Conservation (phyloP, 176 grass and related monocot species). For the Elaeis guineensis region DNA sequence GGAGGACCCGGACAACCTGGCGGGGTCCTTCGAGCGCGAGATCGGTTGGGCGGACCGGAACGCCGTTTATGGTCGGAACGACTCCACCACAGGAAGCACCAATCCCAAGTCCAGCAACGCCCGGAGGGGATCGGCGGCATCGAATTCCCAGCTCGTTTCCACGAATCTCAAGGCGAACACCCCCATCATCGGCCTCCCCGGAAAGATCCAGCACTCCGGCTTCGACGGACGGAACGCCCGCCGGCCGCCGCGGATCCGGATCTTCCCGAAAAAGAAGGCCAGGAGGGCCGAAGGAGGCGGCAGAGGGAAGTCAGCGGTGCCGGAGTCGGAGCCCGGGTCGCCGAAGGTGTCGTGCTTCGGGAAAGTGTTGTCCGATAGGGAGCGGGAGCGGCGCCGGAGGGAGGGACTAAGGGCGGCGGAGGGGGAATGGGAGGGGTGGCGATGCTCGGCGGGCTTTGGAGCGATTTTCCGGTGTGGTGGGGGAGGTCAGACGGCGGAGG, state of each 20-base stretch:
- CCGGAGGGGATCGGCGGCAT: not conserved
- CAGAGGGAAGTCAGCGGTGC: constrained; percentile 16
- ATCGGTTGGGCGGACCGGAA: constrained; percentile 55
- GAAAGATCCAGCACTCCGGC: constrained; percentile 39
- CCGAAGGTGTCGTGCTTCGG: constrained; percentile 98
- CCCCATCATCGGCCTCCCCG: constrained; percentile 57
- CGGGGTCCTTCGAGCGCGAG: constrained; percentile 68
- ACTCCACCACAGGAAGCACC: constrained; percentile 90
- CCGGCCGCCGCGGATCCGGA: constrained; percentile 40
- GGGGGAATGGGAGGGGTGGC: not conserved
- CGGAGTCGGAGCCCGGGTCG: constrained; percentile 63
- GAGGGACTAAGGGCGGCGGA: not conserved
- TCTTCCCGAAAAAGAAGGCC: constrained; percentile 61
- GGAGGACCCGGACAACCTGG: constrained; percentile 58
- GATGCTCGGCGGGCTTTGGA: not conserved
- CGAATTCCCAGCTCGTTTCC: no score
- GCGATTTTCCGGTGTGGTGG: not conserved
- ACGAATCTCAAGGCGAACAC: constrained; percentile 15
- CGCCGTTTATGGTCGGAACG: constrained; percentile 87
- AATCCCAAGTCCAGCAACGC: constrained; percentile 68
- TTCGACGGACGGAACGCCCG: constrained; percentile 22
- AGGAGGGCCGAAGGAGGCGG: constrained; percentile 3
- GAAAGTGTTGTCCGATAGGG: constrained; percentile 76
- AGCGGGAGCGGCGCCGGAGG: constrained; percentile 27
- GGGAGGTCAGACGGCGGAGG: not conserved